A percentile compares a stretch with the other conserved stretches of the same genome.
These are phyloP conservation scores for Trichoderma aggressivum DNA, from an alignment of 2,329 filamentous ascomycete genomes.

Conservation along the genomic window DNA sequence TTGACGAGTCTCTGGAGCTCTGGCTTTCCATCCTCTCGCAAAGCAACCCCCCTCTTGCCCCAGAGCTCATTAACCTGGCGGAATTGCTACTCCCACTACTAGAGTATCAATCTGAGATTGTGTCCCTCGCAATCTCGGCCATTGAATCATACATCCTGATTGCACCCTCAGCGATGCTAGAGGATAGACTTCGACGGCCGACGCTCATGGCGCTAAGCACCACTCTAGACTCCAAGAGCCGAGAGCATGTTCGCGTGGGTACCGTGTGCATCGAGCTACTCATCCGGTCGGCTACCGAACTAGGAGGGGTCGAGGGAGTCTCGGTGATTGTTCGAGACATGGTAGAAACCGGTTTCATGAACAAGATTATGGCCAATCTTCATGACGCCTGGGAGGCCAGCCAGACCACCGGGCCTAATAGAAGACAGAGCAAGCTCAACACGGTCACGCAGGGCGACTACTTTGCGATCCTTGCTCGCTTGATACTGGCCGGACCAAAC, in stretches of 20 bases:
- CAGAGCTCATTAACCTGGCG: conserved; percentile 60
- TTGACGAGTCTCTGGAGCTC: conserved; percentile 88
- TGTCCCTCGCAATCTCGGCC: conserved; percentile 59
- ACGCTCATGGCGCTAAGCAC: conserved; percentile 48
- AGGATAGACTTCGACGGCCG: conserved; percentile 51
- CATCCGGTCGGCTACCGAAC: conserved; percentile 58
- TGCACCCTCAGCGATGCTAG: conserved; percentile 63
- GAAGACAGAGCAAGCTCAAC: conserved; percentile 65
- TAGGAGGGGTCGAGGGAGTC: conserved; percentile 61
- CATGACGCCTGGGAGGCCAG: conserved; percentile 69
- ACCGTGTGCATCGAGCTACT: conserved; percentile 62
- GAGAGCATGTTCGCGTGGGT: conserved; percentile 57
- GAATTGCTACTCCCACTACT: conserved; percentile 64
- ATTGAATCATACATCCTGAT: conserved; percentile 69
- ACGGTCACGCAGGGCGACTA: conserved; percentile 80
- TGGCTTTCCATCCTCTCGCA: conserved; percentile 75
- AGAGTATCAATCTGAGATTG: conserved; percentile 62
- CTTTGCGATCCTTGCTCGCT: conserved; percentile 74
- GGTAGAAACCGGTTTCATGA: conserved; percentile 59
- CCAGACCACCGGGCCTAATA: conserved; percentile 78
- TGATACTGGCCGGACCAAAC: conserved; percentile 68
- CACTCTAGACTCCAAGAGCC: conserved; percentile 50
- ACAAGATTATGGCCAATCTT: conserved; percentile 62
- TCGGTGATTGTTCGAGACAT: conserved; percentile 63
- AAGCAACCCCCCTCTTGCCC: conserved; percentile 58